Conservation (phyloP, 305 asterid species). For the Fraxinus ornus region DNA sequence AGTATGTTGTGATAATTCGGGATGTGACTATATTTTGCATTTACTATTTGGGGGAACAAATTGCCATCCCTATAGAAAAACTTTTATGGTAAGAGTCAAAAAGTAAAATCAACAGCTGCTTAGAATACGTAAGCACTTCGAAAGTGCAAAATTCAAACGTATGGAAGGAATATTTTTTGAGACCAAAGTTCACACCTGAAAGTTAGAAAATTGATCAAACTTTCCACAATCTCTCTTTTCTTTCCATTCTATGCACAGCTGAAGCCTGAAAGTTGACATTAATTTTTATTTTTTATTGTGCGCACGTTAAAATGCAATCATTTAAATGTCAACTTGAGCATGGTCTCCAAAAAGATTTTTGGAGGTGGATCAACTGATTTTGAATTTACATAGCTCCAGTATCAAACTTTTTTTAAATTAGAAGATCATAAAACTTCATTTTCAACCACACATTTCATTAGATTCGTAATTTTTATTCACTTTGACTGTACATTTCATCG, state of each 20-base stretch:
- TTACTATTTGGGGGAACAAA: neutral
- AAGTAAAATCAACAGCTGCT: neutral
- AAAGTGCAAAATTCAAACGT: neutral
- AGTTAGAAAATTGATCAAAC: neutral
- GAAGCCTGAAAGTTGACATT: neutral
- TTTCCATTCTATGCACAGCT: neutral
- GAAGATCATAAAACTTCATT: too few relatives aligned
- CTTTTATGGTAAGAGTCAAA: neutral
- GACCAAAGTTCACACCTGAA: neutral
- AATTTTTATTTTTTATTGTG: neutral
- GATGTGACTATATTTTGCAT: neutral
- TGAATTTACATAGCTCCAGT: neutral
- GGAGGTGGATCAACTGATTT: neutral
- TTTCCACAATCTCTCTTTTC: neutral
- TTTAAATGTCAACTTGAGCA: neutral
- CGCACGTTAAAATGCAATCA: neutral
- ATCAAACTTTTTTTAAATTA: too few relatives aligned
- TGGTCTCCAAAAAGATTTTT: neutral
- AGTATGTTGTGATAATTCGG: neutral
- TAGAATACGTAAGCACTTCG: neutral
- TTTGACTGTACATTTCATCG: too few relatives aligned
- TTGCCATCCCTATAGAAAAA: neutral
- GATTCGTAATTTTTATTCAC: too few relatives aligned
- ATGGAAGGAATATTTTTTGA: neutral
- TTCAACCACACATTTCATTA: too few relatives aligned